Percentiles rank a stretch among this genome's conserved stretches.
Conservation (phyloP, 192 early-diverging fungal species). For the Coemansia sp. region DNA sequence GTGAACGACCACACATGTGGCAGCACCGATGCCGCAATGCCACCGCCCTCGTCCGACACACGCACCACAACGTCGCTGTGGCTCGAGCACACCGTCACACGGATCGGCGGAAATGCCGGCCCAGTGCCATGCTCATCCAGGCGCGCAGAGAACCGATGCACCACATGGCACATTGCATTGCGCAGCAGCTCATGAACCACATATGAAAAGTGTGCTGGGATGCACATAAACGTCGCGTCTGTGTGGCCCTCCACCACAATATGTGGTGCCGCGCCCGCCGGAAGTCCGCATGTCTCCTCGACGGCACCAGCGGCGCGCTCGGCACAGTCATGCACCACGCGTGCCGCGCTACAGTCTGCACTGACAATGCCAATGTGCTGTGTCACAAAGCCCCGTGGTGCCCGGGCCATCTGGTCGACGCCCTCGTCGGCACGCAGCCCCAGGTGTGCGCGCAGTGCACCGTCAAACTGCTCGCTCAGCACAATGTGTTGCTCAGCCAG, state of each 20-base stretch:
- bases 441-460: conserved; percentile 37
- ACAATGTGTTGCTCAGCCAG: conserved; percentile 92
- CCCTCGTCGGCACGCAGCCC: conserved; percentile 19
- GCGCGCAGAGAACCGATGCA: conserved; percentile 51
- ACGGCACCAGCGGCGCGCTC: conserved; percentile 42
- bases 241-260: conserved; percentile 72
- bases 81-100: conserved; percentile 78
- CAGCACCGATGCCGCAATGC: conserved; percentile 66
- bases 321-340: conserved; percentile 53
- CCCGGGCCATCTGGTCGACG: conserved; percentile 39
- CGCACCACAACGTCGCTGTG: conserved; percentile 79
- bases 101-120: conserved; percentile 70
- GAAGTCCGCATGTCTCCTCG: conserved; percentile 37
- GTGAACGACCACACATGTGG: conserved; percentile 81
- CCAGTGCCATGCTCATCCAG: conserved; percentile 10
- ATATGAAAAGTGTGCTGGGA: conserved; percentile 94
- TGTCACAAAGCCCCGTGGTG: conserved; percentile 54
- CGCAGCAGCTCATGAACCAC: conserved; percentile 89
- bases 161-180: conserved; percentile 78
- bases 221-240: conserved; percentile 82
- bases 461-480: conserved; percentile 64
- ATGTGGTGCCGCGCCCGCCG: conserved; percentile 61
- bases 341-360: conserved; percentile 44
- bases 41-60: conserved; percentile 92
- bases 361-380: conserved; percentile 54